Evolutionary conservation across 1,139 yeast species (phyloP).

Genomic region (Lodderomyces elongisporus): DNA sequence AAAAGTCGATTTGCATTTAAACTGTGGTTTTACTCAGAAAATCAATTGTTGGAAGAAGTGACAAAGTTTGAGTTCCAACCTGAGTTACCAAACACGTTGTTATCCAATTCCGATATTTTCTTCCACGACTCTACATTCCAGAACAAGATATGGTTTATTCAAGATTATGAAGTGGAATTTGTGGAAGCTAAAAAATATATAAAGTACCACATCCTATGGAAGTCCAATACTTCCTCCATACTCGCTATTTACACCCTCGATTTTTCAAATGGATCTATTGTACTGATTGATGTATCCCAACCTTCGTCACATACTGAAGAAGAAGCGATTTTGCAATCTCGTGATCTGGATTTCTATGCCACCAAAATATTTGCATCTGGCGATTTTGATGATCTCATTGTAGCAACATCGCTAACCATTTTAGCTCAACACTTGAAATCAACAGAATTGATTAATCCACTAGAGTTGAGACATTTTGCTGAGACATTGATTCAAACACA

Average conservation of each 20-base stretch:
- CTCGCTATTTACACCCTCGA: constrained; percentile 23
- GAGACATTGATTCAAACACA: constrained; percentile 20
- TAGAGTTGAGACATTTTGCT: constrained; percentile 16
- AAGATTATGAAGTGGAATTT: constrained; percentile 33
- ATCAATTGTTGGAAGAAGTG: constrained; percentile 19
- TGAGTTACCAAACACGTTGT: constrained; percentile 18
- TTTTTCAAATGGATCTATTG: constrained; percentile 16
- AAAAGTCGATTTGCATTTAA: constrained; percentile 23
- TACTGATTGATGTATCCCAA: constrained; percentile 17
- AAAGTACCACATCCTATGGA: constrained; percentile 47
- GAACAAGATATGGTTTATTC: constrained; percentile 47
- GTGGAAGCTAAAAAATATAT: constrained; percentile 11
- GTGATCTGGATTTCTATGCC: constrained; percentile 33
- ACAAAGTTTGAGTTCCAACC: constrained; percentile 24
- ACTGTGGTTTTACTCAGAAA: constrained; percentile 18
- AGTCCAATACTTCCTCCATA: constrained; percentile 54
- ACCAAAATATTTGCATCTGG: constrained; percentile 45
- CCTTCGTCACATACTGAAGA: constrained; percentile 12
- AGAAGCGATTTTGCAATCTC: constrained; percentile 22
- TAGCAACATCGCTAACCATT: constrained; percentile 37
- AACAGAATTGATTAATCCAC: not conserved
- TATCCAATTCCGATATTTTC: constrained; percentile 8
- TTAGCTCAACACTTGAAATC: constrained; percentile 23
- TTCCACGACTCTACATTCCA: constrained; percentile 10
- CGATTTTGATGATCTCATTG: constrained; percentile 38